Evolutionary conservation across 2,329 filamentous ascomycete species (phyloP), one percentile per base, ranked within the genome.

Genomic region (Metarhizium brunneum): DNA sequence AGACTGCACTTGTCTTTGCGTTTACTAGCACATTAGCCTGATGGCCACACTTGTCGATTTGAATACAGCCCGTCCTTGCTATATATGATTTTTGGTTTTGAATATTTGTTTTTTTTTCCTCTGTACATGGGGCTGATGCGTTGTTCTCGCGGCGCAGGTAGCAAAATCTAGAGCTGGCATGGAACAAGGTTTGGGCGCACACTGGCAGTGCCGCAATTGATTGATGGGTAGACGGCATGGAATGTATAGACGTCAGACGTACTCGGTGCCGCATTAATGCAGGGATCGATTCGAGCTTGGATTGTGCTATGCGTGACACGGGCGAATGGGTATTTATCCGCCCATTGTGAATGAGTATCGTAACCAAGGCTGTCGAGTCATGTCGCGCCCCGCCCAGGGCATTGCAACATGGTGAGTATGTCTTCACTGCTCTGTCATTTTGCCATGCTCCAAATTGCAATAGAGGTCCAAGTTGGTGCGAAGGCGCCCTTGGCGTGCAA

Each of bases 101-200:
- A 30, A 48, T 48, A 14, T 48, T 14, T 25, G 20, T 25, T 48
- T 29, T 4, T 13, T 48, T 8, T 14, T 14, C 25, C 18, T 13
- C 6, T 45, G 11, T 30, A 13, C 45, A 48, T 47, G 25, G 45
- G 25, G 10, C 45, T 48, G 45, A 48, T 48, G 20, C 45, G 16
- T 30, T 48, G 20, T 48, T 48, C 25, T 30, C 13, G 20, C 50
- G 50, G 50, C 50, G 50, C 50, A 52, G 50, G 50, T 52, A 43
- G 50, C 50, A 52, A 52, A 52, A 52, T 52, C 36, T 52, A 52
- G 50, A 16, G 13, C 30, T 16, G 20, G 45, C 6, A 48, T 48
- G 25, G 20, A 30, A 16, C 45, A 48, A 14, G 45, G 25, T 18
- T 30, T 14, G 25, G 36, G 50, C 50, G 38, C 50, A 52, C 29